phyloP scores from a whole-genome alignment of 306 rosid genomes.

The Luffa aegyptiaca region DNA sequence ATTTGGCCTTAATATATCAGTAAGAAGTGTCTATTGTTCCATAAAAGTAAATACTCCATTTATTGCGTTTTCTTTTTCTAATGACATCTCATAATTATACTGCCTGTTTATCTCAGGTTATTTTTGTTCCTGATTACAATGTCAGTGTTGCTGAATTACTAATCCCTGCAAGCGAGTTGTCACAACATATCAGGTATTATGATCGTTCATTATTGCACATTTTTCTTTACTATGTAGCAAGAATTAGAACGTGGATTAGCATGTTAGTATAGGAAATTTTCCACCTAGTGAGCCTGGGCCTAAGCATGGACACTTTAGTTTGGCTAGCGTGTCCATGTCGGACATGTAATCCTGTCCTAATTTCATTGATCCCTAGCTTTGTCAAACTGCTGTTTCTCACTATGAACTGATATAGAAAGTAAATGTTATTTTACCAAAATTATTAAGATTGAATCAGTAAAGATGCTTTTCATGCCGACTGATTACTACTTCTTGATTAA shows the following conservation, averaged over 20 bases:
- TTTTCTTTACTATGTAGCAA: background rate
- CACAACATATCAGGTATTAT: constrained; percentile 86
- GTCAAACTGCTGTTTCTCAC: background rate
- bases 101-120: constrained; percentile 41
- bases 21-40: background rate
- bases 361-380: background rate
- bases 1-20: background rate
- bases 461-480: background rate
- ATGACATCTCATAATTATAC: constrained; percentile 8
- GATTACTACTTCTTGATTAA: background rate
- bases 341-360: background rate
- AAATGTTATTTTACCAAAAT: background rate
- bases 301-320: no score
- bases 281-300: background rate
- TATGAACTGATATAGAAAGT: background rate
- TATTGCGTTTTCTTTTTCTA: background rate
- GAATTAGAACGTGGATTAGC: background rate
- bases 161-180: constrained; percentile 94
- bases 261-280: background rate
- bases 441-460: background rate
- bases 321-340: no score
- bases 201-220: background rate
- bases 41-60: background rate
- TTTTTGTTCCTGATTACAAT: constrained; percentile 93
- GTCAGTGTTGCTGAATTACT: constrained; percentile 91